Conservation (phyloP, 2,329 filamentous ascomycete genomes). For the Epichloe hybrida region DNA sequence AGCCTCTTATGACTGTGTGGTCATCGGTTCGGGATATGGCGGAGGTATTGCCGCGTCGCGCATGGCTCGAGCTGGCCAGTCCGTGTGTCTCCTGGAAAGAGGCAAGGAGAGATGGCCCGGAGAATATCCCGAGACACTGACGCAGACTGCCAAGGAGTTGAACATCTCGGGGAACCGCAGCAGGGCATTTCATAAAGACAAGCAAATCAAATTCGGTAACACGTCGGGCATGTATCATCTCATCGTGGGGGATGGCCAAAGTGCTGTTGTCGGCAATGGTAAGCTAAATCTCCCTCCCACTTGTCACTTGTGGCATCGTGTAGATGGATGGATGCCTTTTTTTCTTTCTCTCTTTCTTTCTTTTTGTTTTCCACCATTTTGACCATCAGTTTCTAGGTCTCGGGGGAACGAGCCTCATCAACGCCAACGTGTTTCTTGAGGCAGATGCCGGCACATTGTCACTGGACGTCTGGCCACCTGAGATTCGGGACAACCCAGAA, state of each 20-base stretch:
- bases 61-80: conserved; percentile 42
- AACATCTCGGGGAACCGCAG: conserved; percentile 37
- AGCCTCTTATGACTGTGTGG: conserved; percentile 47
- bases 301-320: too few species aligned
- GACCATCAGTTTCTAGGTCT: conserved; percentile 25
- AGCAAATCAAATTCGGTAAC: conserved; percentile 31
- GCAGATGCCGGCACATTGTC: conserved; percentile 40
- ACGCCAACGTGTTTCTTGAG: conserved; percentile 53
- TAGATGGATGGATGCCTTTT: background rate
- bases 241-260: conserved; percentile 48
- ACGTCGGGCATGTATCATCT: conserved; percentile 51
- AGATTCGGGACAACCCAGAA: conserved; percentile 31
- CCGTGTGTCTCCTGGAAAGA: conserved; percentile 50
- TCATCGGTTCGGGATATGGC: conserved; percentile 58
- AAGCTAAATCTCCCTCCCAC: conserved; percentile 16
- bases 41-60: conserved; percentile 52
- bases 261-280: conserved; percentile 44
- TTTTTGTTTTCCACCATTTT: background rate
- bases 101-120: conserved; percentile 54
- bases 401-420: conserved; percentile 54
- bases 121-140: conserved; percentile 41
- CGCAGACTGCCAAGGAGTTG: conserved; percentile 35
- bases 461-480: conserved; percentile 43
- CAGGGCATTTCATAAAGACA: conserved; percentile 26
- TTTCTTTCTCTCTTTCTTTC: too few species aligned